These are phyloP conservation scores for Psilocybe cyanescens DNA, from an alignment of 768 basidiomycete genomes.

Conservation along the genomic window DNA sequence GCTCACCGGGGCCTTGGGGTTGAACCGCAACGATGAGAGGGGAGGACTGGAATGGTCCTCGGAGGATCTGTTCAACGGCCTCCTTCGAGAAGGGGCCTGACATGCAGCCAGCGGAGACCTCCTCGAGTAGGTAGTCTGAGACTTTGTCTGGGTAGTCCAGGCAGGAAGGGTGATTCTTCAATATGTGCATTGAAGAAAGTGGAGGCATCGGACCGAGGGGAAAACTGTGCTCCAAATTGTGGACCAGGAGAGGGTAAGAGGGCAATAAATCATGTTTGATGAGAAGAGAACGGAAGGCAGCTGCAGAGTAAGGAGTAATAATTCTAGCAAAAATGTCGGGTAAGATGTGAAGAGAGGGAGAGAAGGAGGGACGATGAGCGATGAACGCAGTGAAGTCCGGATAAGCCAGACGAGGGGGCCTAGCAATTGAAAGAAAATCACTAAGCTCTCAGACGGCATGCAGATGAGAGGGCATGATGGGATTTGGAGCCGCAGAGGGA, in stretches of 20 bases:
- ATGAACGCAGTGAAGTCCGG: constrained; percentile 22
- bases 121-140: constrained; percentile 20
- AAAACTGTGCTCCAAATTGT: constrained; percentile 35
- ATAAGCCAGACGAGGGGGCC: constrained; percentile 17
- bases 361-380: constrained; percentile 16
- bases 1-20: constrained; percentile 22
- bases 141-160: neutral
- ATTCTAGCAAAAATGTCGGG: constrained; percentile 28
- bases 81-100: constrained; percentile 24
- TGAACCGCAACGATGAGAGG: constrained; percentile 28
- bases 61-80: constrained; percentile 18
- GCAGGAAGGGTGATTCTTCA: constrained; percentile 23
- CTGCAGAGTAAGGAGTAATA: constrained; percentile 32
- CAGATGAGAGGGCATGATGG: constrained; percentile 32
- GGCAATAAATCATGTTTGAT: constrained; percentile 21
- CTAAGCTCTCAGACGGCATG: constrained; percentile 19
- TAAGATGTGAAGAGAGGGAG: constrained; percentile 3
- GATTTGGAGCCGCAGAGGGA: constrained; percentile 30
- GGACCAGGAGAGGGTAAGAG: constrained; percentile 31
- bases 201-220: constrained; percentile 35
- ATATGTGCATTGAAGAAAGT: constrained; percentile 19
- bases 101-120: constrained; percentile 26
- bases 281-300: constrained; percentile 30
- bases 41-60: constrained; percentile 31
- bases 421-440: neutral